A percentile compares a stretch with the other conserved stretches of the same genome.
Conservation (phyloP, 495 filamentous ascomycete genomes). For the Penicillium steckii region DNA sequence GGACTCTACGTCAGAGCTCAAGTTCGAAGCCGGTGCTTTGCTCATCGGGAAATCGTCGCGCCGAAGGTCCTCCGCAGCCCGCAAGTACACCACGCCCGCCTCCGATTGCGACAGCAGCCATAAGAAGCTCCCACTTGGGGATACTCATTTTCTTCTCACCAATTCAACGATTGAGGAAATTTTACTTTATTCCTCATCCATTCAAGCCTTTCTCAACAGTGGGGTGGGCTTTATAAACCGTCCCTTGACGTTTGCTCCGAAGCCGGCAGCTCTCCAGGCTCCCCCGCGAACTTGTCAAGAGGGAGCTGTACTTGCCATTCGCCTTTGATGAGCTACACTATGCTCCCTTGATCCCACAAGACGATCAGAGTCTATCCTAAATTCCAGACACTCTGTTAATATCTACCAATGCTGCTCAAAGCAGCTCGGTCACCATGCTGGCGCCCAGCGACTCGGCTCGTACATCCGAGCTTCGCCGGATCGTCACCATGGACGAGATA, state of each 20-base stretch:
- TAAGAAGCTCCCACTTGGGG: not conserved
- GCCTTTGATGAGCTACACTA: slow-evolving; percentile 19
- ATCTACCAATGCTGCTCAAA: slow-evolving; percentile 43
- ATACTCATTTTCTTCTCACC: not conserved
- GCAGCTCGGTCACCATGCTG: slow-evolving; percentile 42
- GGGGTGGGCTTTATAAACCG: not conserved
- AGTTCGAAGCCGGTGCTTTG: slow-evolving; percentile 7
- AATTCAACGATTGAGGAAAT: not conserved
- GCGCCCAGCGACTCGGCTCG: slow-evolving; percentile 35
- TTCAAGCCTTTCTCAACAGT: no score
- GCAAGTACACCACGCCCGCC: slow-evolving; percentile 17
- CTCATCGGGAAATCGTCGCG: slow-evolving; percentile 28
- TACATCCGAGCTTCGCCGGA: slow-evolving; percentile 29
- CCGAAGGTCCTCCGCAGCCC: slow-evolving; percentile 18
- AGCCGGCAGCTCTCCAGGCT: slow-evolving; percentile 35
- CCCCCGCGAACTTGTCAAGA: slow-evolving; percentile 21
- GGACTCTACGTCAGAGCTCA: slow-evolving; percentile 35
- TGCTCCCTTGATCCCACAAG: slow-evolving; percentile 27
- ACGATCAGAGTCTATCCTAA: not conserved
- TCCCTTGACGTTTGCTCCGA: slow-evolving; percentile 34
- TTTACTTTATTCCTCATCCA: no score
- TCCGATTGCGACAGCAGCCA: slow-evolving; percentile 19
- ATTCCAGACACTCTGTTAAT: not conserved
- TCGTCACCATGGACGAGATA: slow-evolving; percentile 26
- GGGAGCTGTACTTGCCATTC: slow-evolving; percentile 16